These are phyloP conservation scores for Trichoderma asperelloides DNA, from an alignment of 495 filamentous ascomycete genomes.

Conservation along the genomic window DNA sequence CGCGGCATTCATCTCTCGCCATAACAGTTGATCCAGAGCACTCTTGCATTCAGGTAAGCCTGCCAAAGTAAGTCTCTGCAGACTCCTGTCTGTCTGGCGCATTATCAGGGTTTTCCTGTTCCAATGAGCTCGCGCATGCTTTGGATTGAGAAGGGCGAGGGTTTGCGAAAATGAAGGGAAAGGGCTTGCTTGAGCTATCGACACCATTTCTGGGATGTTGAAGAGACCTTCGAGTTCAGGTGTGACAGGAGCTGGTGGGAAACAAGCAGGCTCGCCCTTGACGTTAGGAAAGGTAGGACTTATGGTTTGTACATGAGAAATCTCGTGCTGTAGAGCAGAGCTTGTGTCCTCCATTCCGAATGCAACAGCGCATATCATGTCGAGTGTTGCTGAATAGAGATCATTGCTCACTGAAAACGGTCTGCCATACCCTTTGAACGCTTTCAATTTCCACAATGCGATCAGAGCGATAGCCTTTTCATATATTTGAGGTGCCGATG, in stretches of 20 bases:
- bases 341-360: conserved; percentile 17
- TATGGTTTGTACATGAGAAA: not conserved
- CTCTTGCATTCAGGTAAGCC: not conserved
- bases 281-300: not conserved
- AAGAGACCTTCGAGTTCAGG: not conserved
- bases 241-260: not conserved
- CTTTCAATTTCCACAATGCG: conserved; percentile 22
- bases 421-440: conserved; percentile 15
- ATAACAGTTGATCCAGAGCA: conserved; percentile 18
- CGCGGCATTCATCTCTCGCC: conserved; percentile 17
- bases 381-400: conserved; percentile 21
- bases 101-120: not conserved
- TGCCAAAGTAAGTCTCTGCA: not conserved
- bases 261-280: not conserved
- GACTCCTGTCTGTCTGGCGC: not conserved
- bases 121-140: conserved; percentile 9
- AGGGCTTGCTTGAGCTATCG: not conserved
- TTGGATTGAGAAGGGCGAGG: not conserved
- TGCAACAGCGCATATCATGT: conserved; percentile 21
- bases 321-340: not conserved
- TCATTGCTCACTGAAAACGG: conserved; percentile 23
- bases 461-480: conserved; percentile 15
- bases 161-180: not conserved
- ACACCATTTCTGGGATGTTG: not conserved
- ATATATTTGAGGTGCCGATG: conserved; percentile 21